Evolutionary conservation across 176 grass and related monocot species (phyloP).

Genomic region (Aegilops sharonensis): DNA sequence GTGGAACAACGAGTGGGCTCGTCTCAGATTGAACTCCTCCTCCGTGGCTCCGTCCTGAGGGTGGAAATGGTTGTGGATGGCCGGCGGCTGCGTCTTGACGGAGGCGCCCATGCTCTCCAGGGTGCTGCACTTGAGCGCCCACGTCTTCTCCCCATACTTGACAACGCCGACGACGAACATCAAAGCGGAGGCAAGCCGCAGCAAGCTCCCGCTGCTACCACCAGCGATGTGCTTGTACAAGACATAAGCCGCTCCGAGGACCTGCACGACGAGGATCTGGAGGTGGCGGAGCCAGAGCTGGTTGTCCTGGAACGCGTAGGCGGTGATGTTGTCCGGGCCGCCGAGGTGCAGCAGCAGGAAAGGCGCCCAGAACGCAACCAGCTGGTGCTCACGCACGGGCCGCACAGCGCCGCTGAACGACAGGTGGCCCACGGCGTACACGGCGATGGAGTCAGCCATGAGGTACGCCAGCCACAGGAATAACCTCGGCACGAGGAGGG

Average conservation of each 20-base stretch:
- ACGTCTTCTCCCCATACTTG: not conserved
- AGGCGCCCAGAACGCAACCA: too few species aligned
- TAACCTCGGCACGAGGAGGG: too few species aligned
- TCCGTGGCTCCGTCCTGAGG: not conserved
- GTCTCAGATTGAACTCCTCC: not conserved
- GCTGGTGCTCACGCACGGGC: too few species aligned
- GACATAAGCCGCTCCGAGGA: not conserved
- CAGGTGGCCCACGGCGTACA: too few species aligned
- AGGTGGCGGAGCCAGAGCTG: not conserved
- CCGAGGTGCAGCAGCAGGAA: too few species aligned
- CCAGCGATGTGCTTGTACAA: not conserved
- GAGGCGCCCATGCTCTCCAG: not conserved
- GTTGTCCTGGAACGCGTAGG: too few species aligned
- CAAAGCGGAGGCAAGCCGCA: not conserved
- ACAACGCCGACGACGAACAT: not conserved
- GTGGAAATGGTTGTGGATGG: not conserved
- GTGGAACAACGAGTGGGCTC: not conserved
- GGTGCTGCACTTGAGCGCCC: not conserved
- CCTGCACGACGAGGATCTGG: not conserved
- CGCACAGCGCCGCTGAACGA: too few species aligned
- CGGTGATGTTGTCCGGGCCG: too few species aligned
- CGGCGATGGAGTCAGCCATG: too few species aligned
- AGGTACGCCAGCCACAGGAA: too few species aligned
- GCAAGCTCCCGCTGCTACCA: fast-evolving
- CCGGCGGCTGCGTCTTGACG: not conserved